phyloP scores from a whole-genome alignment of 2,329 filamentous ascomycete species.

The Thelonectria blattea region DNA sequence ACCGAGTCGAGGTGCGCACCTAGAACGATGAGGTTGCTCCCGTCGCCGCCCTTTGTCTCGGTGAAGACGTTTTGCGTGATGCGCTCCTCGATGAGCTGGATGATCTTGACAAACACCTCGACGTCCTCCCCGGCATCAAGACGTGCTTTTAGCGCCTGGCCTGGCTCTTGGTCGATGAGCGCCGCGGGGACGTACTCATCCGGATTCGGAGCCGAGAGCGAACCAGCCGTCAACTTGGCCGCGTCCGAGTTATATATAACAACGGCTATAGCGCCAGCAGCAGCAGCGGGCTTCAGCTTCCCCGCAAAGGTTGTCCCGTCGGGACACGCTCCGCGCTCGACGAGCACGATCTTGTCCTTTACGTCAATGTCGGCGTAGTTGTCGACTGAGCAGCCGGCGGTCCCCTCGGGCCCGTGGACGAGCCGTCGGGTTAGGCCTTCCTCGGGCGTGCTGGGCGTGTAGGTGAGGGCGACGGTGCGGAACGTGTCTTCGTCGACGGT shows the following conservation, averaged over 20 bases:
- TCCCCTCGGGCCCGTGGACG: constrained; percentile 37
- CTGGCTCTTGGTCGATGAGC: constrained; percentile 41
- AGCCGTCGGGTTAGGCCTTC: constrained; percentile 39
- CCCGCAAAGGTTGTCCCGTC: constrained; percentile 42
- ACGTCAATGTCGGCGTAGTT: constrained; percentile 38
- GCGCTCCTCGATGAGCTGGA: constrained; percentile 45
- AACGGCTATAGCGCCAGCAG: constrained; percentile 40
- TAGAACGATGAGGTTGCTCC: constrained; percentile 49
- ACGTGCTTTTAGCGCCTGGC: constrained; percentile 36
- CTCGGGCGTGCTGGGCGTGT: constrained; percentile 41
- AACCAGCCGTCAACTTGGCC: constrained; percentile 40
- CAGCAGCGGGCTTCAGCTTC: constrained; percentile 38
- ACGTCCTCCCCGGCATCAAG: constrained; percentile 43
- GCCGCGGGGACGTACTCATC: constrained; percentile 38
- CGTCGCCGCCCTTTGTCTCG: constrained; percentile 52
- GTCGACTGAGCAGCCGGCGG: constrained; percentile 32
- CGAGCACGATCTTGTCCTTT: constrained; percentile 41
- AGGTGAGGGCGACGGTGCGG: constrained; percentile 39
- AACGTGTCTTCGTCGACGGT: constrained; percentile 36
- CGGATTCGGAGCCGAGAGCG: constrained; percentile 35
- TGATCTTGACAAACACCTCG: constrained; percentile 45
- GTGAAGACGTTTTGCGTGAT: constrained; percentile 53
- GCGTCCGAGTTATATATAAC: constrained; percentile 41
- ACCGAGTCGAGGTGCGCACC: constrained; percentile 53
- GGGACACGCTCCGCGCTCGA: constrained; percentile 41